A percentile compares a stretch with the other conserved stretches of the same genome.
Evolutionary conservation across 2,329 filamentous ascomycete genomes (phyloP).

Genomic region (Paecilomyces formosus): DNA sequence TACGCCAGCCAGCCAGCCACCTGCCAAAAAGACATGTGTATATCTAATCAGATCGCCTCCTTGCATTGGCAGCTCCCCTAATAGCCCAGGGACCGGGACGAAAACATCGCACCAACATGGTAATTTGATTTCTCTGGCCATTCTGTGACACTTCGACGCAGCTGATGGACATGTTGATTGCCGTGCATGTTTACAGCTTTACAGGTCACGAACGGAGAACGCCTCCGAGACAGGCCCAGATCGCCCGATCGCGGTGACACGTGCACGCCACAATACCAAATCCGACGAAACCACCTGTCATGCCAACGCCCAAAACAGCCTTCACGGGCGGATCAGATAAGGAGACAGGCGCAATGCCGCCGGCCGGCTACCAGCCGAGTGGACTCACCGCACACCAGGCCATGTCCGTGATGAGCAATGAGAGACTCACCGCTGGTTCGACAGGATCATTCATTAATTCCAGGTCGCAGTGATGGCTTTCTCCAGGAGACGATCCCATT

Average conservation of each 20-base stretch:
- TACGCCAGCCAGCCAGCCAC: neutral
- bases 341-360: neutral
- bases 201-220: neutral
- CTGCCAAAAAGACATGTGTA: neutral
- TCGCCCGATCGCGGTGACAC: neutral
- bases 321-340: neutral
- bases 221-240: neutral
- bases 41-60: neutral
- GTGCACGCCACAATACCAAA: neutral
- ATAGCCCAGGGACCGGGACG: neutral
- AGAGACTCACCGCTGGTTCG: neutral
- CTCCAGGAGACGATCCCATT: neutral
- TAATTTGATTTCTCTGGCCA: neutral
- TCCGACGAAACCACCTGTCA: neutral
- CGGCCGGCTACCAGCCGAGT: neutral
- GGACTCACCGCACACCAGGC: neutral
- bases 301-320: neutral
- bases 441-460: too few species aligned
- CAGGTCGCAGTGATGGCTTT: neutral
- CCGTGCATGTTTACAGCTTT: neutral
- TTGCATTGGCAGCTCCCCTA: neutral
- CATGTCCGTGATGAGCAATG: neutral
- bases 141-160: neutral
- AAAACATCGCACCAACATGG: neutral
- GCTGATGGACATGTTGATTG: neutral